These are phyloP conservation scores for Xanthoconium purpureum DNA, from an alignment of 768 basidiomycete genomes.

Conservation along the genomic window DNA sequence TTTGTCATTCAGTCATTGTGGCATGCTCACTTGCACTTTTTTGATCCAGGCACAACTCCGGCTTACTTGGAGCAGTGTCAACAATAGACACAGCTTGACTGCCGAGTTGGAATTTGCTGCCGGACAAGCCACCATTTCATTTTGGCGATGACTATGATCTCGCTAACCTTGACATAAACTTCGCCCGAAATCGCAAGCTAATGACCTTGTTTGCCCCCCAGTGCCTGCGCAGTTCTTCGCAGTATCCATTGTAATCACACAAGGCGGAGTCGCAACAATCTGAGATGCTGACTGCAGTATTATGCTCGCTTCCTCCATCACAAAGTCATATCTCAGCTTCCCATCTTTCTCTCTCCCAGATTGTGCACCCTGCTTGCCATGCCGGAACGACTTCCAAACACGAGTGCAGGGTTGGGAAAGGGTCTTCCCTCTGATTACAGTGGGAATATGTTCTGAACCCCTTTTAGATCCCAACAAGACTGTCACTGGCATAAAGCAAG, in stretches of 20 bases:
- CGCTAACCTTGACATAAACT: constrained; percentile 14
- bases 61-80: no score
- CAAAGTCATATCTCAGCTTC: constrained; percentile 16
- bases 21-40: no score
- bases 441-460: constrained; percentile 26
- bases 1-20: no score
- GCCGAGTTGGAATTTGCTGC: no score
- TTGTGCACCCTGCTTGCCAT: constrained; percentile 13
- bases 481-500: no score
- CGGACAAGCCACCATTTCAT: no score
- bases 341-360: constrained; percentile 15
- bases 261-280: constrained; percentile 19
- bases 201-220: constrained; percentile 17
- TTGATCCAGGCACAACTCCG: no score
- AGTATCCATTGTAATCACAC: constrained; percentile 11
- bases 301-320: constrained; percentile 14
- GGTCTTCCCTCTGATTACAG: constrained; percentile 18
- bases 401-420: constrained; percentile 23
- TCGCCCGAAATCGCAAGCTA: constrained; percentile 32
- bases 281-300: constrained; percentile 16
- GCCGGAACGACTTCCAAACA: constrained; percentile 17
- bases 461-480: no score
- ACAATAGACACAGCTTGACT: no score
- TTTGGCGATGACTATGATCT: no score
- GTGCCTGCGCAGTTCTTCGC: not conserved